These are phyloP conservation scores for Pestalotiopsis sp. DNA, from an alignment of 2,329 filamentous ascomycete genomes.

Conservation along the genomic window DNA sequence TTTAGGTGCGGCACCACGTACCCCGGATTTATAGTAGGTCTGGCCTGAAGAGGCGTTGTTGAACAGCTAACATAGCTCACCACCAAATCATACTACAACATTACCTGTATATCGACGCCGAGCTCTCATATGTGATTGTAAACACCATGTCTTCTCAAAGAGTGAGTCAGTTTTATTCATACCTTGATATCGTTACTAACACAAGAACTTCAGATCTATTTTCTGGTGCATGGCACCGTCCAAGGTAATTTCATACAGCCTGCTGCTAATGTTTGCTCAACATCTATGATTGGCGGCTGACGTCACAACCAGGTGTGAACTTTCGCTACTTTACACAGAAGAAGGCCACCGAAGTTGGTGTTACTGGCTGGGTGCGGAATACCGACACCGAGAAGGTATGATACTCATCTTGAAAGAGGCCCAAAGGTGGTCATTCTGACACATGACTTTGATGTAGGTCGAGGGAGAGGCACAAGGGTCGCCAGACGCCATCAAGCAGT, in stretches of 20 bases:
- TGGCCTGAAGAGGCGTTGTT: neutral
- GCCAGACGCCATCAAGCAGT: constrained; percentile 64
- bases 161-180: constrained; percentile 24
- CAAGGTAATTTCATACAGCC: constrained; percentile 56
- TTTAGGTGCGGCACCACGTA: neutral
- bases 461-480: constrained; percentile 86
- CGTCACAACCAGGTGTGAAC: constrained; percentile 50
- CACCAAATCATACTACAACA: neutral
- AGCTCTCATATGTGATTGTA: neutral
- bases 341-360: constrained; percentile 48
- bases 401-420: no score
- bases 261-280: neutral
- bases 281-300: constrained; percentile 18
- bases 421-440: constrained; percentile 8
- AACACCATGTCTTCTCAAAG: constrained; percentile 31
- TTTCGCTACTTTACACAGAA: constrained; percentile 61
- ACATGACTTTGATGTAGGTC: constrained; percentile 59
- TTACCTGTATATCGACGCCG: neutral
- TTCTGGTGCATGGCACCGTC: constrained; percentile 68
- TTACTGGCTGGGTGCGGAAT: constrained; percentile 67
- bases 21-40: neutral
- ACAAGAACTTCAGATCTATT: constrained; percentile 52
- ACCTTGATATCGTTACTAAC: neutral
- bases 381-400: constrained; percentile 56
- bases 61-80: neutral